phyloP scores from a whole-genome alignment of 768 basidiomycete species.

The Artomyces pyxidatus region DNA sequence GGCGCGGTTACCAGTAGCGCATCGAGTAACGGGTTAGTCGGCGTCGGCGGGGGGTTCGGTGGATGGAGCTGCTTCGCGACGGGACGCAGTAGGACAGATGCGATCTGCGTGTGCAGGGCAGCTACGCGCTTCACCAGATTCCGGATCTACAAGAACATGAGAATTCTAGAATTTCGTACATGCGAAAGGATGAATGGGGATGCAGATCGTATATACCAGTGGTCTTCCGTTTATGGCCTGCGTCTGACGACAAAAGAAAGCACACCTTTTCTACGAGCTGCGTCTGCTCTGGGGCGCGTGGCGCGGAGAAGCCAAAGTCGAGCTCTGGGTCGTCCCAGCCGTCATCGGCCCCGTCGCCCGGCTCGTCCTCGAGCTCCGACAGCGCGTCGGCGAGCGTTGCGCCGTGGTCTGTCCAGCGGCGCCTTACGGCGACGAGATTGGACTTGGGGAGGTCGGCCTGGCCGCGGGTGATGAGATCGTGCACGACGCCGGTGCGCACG shows the following conservation, averaged over 20 bases:
- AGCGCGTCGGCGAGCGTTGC: slow-evolving; percentile 10
- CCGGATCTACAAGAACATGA: slow-evolving; percentile 1
- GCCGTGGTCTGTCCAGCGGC: slow-evolving; percentile 15
- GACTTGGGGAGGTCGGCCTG: slow-evolving; percentile 21
- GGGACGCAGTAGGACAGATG: neutral
- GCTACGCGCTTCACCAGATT: slow-evolving; percentile 1
- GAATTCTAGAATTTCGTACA: too few species aligned
- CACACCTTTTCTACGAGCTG: slow-evolving; percentile 11
- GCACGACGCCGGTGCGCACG: slow-evolving; percentile 48
- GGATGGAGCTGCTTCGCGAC: too few species aligned
- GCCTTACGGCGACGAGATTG: slow-evolving; percentile 18
- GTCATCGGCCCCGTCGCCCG: neutral
- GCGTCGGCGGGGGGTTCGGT: neutral
- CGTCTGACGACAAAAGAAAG: neutral
- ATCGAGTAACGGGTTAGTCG: slow-evolving; percentile 7
- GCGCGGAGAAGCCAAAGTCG: neutral
- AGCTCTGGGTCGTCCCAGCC: slow-evolving; percentile 14
- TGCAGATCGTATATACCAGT: neutral
- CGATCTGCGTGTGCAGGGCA: slow-evolving; percentile 4
- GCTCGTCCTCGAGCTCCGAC: slow-evolving; percentile 1
- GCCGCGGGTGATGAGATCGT: slow-evolving; percentile 49
- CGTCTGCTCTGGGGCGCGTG: slow-evolving; percentile 1
- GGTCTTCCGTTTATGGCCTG: neutral
- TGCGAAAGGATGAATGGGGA: neutral
- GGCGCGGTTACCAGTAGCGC: slow-evolving; percentile 8